Percentiles rank a stretch among this genome's conserved stretches.
phyloP scores from a whole-genome alignment of 1,139 yeast genomes.

The Yamadazyma mexicana region DNA sequence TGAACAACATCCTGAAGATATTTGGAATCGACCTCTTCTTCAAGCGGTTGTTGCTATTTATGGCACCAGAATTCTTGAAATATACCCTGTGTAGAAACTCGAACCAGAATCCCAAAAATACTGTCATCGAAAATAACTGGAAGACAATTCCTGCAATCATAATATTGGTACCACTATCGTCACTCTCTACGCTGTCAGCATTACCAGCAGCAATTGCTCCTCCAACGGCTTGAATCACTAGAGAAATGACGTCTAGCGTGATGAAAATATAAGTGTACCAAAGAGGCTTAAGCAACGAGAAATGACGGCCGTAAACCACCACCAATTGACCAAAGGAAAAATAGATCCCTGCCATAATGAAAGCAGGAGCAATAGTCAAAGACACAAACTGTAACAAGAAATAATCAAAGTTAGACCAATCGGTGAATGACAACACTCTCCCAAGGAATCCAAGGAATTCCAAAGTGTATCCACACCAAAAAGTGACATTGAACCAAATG shows the following conservation, averaged over 20 bases:
- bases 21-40: conserved; percentile 23
- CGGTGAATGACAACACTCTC: conserved; percentile 47
- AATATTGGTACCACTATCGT: conserved; percentile 28
- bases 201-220: conserved; percentile 35
- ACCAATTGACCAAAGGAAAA: conserved; percentile 35
- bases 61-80: conserved; percentile 19
- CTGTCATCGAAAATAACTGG: conserved; percentile 38
- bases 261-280: conserved; percentile 39
- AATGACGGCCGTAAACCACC: conserved; percentile 28
- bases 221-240: conserved; percentile 38
- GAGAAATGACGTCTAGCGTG: conserved; percentile 31
- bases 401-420: conserved; percentile 26
- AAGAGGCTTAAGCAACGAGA: conserved; percentile 28
- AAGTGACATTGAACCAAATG: conserved; percentile 31
- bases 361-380: conserved; percentile 41
- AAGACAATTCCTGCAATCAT: conserved; percentile 42
- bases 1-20: conserved; percentile 21
- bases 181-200: conserved; percentile 16
- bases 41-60: conserved; percentile 20
- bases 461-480: conserved; percentile 28
- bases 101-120: conserved; percentile 27
- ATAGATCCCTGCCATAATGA: conserved; percentile 42
- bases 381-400: conserved; percentile 35
- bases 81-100: conserved; percentile 27
- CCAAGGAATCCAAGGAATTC: conserved; percentile 69